Evolutionary conservation across 805 yeast species (phyloP).

Genomic region (Suhomyces emberorum): DNA sequence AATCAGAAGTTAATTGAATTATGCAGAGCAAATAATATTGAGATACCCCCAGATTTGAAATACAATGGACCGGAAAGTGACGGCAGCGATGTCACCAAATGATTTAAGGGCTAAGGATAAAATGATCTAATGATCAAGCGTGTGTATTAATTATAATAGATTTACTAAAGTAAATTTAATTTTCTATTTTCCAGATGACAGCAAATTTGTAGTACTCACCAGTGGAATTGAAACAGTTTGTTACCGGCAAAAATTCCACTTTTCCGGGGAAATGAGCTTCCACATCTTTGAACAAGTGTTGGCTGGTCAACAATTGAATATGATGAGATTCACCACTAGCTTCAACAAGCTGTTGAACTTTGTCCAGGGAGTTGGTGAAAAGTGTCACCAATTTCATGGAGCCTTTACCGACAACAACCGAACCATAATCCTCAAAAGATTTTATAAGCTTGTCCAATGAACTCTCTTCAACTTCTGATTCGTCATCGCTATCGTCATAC

Average conservation of each 20-base stretch:
- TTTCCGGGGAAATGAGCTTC: neutral
- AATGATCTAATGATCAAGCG: neutral
- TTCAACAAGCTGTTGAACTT: neutral
- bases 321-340: neutral
- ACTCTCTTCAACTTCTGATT: neutral
- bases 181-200: conserved; percentile 2
- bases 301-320: neutral
- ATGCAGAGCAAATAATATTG: conserved; percentile 40
- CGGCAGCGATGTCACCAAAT: conserved; percentile 16
- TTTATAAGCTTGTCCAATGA: neutral
- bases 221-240: neutral
- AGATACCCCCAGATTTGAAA: conserved; percentile 38
- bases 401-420: conserved; percentile 2
- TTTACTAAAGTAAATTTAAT: too few relatives aligned
- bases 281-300: neutral
- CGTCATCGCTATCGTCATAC: conserved; percentile 40
- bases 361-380: conserved; percentile 2
- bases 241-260: conserved; percentile 5
- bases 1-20: conserved; percentile 43
- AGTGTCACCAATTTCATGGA: conserved; percentile 1
- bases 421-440: conserved; percentile 2
- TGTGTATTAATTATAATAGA: neutral
- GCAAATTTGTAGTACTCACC: conserved; percentile 3
- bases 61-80: conserved; percentile 22
- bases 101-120: neutral